Conservation (phyloP, 768 basidiomycete species). For the Pleurotus cornucopiae region DNA sequence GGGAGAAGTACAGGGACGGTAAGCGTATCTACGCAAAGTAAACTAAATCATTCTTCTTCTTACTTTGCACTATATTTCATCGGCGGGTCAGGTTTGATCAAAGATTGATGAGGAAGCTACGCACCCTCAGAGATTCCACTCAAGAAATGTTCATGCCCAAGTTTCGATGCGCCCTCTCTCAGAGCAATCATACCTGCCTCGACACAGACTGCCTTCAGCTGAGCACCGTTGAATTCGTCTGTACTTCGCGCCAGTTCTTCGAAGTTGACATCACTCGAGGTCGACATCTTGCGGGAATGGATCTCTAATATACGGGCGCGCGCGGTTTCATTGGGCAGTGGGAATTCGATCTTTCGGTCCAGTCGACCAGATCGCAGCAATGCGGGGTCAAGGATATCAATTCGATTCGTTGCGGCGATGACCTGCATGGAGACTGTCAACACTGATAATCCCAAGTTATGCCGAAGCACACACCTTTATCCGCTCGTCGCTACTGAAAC, state of each 20-base stretch:
- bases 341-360: constrained; percentile 98
- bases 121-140: constrained; percentile 85
- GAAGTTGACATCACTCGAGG: constrained; percentile 86
- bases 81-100: constrained; percentile 15
- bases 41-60: constrained; percentile 99
- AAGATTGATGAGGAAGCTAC: constrained; percentile 17
- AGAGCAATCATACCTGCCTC: constrained; percentile 99
- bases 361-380: constrained; percentile 97
- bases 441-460: no score
- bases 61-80: constrained; percentile 79
- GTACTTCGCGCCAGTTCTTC: constrained; percentile 95
- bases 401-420: constrained; percentile 97
- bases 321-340: constrained; percentile 93
- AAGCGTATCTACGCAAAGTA: constrained; percentile 69
- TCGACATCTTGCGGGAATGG: constrained; percentile 94
- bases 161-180: constrained; percentile 83
- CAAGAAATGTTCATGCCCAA: constrained; percentile 94
- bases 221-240: constrained; percentile 98
- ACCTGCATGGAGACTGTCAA: constrained; percentile 48
- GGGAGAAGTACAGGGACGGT: no score
- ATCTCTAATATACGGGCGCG: constrained; percentile 95
- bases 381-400: constrained; percentile 97
- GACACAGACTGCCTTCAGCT: constrained; percentile 96
- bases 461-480: constrained; percentile 70
- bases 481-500: constrained; percentile 93